A percentile compares a stretch with the other conserved stretches of the same genome.
Evolutionary conservation across 1,139 yeast species (phyloP).

Genomic region (Taphrina deformans): DNA sequence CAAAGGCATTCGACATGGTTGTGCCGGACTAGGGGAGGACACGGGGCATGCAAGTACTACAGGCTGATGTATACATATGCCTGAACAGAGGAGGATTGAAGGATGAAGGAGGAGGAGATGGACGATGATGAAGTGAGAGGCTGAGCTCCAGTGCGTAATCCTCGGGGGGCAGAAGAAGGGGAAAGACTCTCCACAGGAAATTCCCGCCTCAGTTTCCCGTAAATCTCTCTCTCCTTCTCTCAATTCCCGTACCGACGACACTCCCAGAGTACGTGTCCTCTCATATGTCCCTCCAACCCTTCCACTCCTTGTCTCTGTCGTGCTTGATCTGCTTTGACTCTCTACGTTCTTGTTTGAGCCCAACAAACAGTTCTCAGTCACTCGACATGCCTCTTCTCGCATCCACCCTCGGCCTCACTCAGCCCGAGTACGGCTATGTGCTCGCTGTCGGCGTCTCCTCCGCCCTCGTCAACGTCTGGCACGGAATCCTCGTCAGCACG

Average conservation of each 20-base stretch:
- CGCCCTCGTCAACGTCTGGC: conserved; percentile 30
- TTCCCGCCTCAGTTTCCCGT: no score
- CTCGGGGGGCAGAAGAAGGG: background rate
- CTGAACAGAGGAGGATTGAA: background rate
- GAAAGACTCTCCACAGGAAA: background rate
- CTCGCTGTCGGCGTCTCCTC: conserved; percentile 24
- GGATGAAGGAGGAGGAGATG: no score
- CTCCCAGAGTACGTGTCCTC: background rate
- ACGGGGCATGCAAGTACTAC: background rate
- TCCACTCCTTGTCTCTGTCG: background rate
- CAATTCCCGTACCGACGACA: no score
- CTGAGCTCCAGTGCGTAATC: background rate
- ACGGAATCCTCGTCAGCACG: conserved; percentile 15
- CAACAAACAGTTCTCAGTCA: no score
- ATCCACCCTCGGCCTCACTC: conserved; percentile 26
- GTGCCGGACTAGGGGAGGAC: no score
- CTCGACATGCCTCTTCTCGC: conserved; percentile 28
- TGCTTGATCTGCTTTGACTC: background rate
- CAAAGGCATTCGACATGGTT: conserved; percentile 17
- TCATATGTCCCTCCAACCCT: background rate
- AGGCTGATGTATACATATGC: background rate
- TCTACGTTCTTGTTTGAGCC: no score
- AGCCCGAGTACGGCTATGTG: conserved; percentile 32
- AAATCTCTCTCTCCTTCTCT: no score
- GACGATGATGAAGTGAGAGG: background rate